phyloP scores from a whole-genome alignment of 768 basidiomycete genomes.

The Mycena indigotica region DNA sequence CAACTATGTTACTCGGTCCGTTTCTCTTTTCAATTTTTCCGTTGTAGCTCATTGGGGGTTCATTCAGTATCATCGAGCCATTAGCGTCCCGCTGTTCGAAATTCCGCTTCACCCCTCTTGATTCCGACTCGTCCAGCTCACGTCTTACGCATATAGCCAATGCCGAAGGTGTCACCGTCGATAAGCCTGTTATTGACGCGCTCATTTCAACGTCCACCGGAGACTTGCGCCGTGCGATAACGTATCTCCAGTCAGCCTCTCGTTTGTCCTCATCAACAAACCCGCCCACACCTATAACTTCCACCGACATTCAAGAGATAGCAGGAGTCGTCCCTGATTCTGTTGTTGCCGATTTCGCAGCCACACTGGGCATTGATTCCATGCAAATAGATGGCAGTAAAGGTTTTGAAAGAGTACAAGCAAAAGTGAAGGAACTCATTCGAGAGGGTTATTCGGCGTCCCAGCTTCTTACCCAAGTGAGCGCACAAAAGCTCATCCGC shows the following conservation, averaged over 20 bases:
- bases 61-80: constrained; percentile 90
- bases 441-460: constrained; percentile 91
- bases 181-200: constrained; percentile 61
- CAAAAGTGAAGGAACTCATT: constrained; percentile 74
- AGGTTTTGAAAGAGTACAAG: constrained; percentile 64
- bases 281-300: constrained; percentile 74
- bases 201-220: constrained; percentile 84
- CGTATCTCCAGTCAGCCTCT: constrained; percentile 94
- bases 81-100: constrained; percentile 98
- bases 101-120: constrained; percentile 95
- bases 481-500: constrained; percentile 29
- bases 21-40: background rate
- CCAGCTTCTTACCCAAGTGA: constrained; percentile 86
- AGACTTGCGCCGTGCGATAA: constrained; percentile 95
- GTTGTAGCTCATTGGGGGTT: background rate
- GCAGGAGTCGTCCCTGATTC: constrained; percentile 88
- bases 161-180: constrained; percentile 66
- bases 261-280: constrained; percentile 76
- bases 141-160: constrained; percentile 81
- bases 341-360: constrained; percentile 70
- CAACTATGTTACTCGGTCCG: constrained; percentile 96
- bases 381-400: constrained; percentile 49
- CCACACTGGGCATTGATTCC: constrained; percentile 72
- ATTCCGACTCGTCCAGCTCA: constrained; percentile 69
- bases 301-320: constrained; percentile 89